Evolutionary conservation across 345 rosid genomes (phyloP).

Genomic region (Brassica napus): Da-Ae NC_063449.1:41065501-41066000

Average conservation of each 20-base stretch:
- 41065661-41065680: not conserved
- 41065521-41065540: constrained; percentile 13
- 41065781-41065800: constrained; percentile 29
- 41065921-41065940: too few relatives aligned
- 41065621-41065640: not conserved
- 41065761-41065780: not conserved
- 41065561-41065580: constrained; percentile 35
- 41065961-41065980: too few relatives aligned
- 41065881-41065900: constrained; percentile 10
- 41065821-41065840: not conserved
- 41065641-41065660: not conserved
- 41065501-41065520: constrained; percentile 6
- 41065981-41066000: too few relatives aligned
- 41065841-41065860: constrained; percentile 25
- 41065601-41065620: not conserved
- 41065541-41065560: constrained; percentile 22
- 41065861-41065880: constrained; percentile 19
- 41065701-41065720: not conserved
- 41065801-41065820: not conserved
- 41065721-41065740: too few relatives aligned
- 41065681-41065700: not conserved
- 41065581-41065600: not conserved
- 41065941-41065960: too few relatives aligned
- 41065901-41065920: too few relatives aligned
- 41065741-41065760: too few relatives aligned